These are phyloP conservation scores for Scheffersomyces ergatensis DNA, from an alignment of 805 yeast genomes.

Conservation along the genomic window DNA sequence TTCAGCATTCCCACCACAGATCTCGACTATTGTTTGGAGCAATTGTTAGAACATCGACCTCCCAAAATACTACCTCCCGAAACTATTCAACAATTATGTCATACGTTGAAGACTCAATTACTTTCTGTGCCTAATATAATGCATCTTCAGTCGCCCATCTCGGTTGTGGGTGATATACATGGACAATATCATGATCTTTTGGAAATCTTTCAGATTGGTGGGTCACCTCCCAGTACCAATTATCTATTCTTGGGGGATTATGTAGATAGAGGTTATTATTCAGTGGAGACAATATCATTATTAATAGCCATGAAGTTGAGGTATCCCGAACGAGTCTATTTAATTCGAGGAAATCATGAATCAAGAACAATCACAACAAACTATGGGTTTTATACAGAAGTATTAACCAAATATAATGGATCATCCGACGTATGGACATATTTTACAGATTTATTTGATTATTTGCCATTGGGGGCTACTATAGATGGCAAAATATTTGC, in stretches of 20 bases:
- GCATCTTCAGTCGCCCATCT: conserved; percentile 79
- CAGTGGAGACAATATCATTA: conserved; percentile 87
- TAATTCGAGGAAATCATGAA: conserved; percentile 95
- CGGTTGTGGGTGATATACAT: conserved; percentile 96
- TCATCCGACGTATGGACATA: conserved; percentile 75
- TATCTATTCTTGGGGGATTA: conserved; percentile 93
- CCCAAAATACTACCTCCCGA: conserved; percentile 41
- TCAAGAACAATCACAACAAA: conserved; percentile 95
- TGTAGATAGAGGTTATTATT: conserved; percentile 92
- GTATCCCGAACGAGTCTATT: conserved; percentile 78
- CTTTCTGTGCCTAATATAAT: conserved; percentile 84
- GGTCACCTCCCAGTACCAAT: conserved; percentile 89
- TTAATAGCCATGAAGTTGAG: conserved; percentile 80
- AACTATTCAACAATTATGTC: conserved; percentile 51
- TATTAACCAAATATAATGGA: conserved; percentile 82
- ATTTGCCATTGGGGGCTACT: conserved; percentile 81
- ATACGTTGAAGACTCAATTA: conserved; percentile 77
- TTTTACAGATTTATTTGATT: conserved; percentile 92
- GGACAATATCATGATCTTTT: conserved; percentile 94
- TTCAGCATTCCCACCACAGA: conserved; percentile 32
- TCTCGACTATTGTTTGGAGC: conserved; percentile 42
- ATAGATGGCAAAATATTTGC: conserved; percentile 90
- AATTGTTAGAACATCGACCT: conserved; percentile 39
- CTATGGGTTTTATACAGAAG: conserved; percentile 95
- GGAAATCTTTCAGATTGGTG: conserved; percentile 93